A percentile compares a stretch with the other conserved stretches of the same genome.
phyloP scores from a whole-genome alignment of 2,329 filamentous ascomycete genomes.

The Podosphaera fusca region DNA sequence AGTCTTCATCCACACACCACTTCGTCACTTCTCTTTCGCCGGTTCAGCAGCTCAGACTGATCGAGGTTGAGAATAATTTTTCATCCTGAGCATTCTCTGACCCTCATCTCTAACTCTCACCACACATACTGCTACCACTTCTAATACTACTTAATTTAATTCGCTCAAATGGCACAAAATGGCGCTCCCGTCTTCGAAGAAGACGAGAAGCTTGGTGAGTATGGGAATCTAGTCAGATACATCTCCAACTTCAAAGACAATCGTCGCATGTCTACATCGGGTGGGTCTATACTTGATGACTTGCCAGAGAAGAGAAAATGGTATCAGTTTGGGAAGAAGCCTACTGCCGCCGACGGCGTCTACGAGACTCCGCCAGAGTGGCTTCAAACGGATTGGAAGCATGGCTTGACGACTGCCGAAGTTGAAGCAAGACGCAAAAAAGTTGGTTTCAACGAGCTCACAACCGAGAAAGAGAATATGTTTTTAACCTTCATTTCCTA shows the following conservation, averaged over 20 bases:
- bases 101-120: background rate
- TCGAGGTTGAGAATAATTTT: background rate
- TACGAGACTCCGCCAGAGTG: slow-evolving; percentile 35
- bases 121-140: background rate
- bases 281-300: slow-evolving; percentile 17
- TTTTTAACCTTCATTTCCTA: slow-evolving; percentile 52
- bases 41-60: background rate
- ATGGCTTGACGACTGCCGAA: slow-evolving; percentile 34
- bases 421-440: slow-evolving; percentile 42
- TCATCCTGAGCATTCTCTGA: background rate
- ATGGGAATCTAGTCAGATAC: slow-evolving; percentile 41
- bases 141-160: background rate
- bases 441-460: slow-evolving; percentile 48
- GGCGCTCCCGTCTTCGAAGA: slow-evolving; percentile 4
- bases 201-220: slow-evolving; percentile 27
- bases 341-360: slow-evolving; percentile 14
- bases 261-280: slow-evolving; percentile 23
- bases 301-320: slow-evolving; percentile 23
- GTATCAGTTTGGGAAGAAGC: slow-evolving; percentile 32
- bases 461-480: slow-evolving; percentile 53
- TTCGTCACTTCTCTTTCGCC: background rate
- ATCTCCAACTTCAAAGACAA: slow-evolving; percentile 43
- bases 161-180: background rate
- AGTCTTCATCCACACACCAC: background rate
- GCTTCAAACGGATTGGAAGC: slow-evolving; percentile 42